Percentiles rank a stretch among this genome's conserved stretches.
These are phyloP conservation scores for Nissolia schottii DNA, from an alignment of 306 rosid genomes.

Conservation along the genomic window DNA sequence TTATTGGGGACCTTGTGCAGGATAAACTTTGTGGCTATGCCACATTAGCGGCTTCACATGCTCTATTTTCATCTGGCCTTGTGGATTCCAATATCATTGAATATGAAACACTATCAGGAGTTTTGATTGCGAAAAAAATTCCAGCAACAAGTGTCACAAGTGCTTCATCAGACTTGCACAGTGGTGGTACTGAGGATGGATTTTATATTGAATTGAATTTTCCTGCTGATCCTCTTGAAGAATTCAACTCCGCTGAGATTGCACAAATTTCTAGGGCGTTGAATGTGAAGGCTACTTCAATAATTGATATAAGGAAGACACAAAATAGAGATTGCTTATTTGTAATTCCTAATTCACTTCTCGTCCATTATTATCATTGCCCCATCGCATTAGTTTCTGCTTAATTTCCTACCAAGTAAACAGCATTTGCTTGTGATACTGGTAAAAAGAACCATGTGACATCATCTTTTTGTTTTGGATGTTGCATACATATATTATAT, in stretches of 20 bases:
- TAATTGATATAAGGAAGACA: constrained; percentile 42
- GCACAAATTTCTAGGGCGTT: constrained; percentile 39
- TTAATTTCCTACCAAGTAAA: neutral
- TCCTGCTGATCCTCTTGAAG: constrained; percentile 33
- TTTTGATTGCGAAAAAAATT: constrained; percentile 45
- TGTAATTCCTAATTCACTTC: constrained; percentile 38
- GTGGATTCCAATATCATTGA: constrained; percentile 41
- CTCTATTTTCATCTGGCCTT: constrained; percentile 45
- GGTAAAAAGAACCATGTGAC: neutral
- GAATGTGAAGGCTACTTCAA: constrained; percentile 37
- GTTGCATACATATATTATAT: neutral
- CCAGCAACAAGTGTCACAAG: neutral
- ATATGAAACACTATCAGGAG: constrained; percentile 65
- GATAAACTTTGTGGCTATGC: constrained; percentile 87
- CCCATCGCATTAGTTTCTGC: neutral
- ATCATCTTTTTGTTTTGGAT: neutral
- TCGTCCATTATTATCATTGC: neutral
- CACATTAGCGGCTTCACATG: constrained; percentile 72
- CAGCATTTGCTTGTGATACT: neutral
- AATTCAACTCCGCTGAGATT: constrained; percentile 31
- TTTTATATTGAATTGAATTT: constrained; percentile 49
- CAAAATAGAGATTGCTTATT: constrained; percentile 30
- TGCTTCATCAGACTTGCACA: constrained; percentile 13
- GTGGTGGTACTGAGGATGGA: constrained; percentile 15
- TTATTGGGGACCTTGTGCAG: constrained; percentile 28